These are phyloP conservation scores for Immersiporthe knoxdaviesiana DNA, from an alignment of 2,329 filamentous ascomycete species.

Conservation along the genomic window DNA sequence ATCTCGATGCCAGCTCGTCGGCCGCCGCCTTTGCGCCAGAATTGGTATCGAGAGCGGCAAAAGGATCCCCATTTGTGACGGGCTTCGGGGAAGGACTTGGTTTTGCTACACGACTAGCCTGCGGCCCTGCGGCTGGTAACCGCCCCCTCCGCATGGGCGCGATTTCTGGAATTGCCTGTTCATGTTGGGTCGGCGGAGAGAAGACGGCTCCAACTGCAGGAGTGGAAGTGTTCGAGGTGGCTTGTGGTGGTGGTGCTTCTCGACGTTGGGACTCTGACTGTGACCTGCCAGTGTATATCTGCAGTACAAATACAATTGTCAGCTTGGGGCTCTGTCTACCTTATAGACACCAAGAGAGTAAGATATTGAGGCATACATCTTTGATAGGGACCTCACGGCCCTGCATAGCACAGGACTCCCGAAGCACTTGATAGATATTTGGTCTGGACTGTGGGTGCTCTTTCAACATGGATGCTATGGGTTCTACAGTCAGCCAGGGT, in stretches of 20 bases:
- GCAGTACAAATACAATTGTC: conserved; percentile 25
- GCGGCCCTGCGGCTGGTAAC: conserved; percentile 54
- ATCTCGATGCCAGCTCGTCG: conserved; percentile 83
- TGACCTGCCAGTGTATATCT: conserved; percentile 73
- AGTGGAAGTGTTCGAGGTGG: conserved; percentile 56
- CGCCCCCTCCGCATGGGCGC: conserved; percentile 91
- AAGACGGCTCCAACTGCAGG: conserved; percentile 80
- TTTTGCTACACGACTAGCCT: conserved; percentile 45
- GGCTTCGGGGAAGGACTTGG: conserved; percentile 71
- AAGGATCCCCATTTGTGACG: conserved; percentile 77
- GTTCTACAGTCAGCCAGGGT: conserved; percentile 14
- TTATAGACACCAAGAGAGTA: background rate
- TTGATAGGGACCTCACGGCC: conserved; percentile 83
- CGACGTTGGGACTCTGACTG: conserved; percentile 63
- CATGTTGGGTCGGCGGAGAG: conserved; percentile 71
- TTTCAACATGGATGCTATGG: conserved; percentile 80
- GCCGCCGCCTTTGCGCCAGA: conserved; percentile 50
- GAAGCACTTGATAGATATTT: conserved; percentile 91
- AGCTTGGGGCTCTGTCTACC: conserved; percentile 31
- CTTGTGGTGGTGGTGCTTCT: conserved; percentile 53
- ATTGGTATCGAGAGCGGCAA: conserved; percentile 75
- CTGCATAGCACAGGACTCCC: conserved; percentile 87
- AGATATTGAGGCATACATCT: conserved; percentile 65
- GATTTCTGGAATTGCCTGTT: conserved; percentile 81
- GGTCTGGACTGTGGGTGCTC: conserved; percentile 79